phyloP scores from a whole-genome alignment of 495 filamentous ascomycete species.

The Penicillium waksmanii region DNA sequence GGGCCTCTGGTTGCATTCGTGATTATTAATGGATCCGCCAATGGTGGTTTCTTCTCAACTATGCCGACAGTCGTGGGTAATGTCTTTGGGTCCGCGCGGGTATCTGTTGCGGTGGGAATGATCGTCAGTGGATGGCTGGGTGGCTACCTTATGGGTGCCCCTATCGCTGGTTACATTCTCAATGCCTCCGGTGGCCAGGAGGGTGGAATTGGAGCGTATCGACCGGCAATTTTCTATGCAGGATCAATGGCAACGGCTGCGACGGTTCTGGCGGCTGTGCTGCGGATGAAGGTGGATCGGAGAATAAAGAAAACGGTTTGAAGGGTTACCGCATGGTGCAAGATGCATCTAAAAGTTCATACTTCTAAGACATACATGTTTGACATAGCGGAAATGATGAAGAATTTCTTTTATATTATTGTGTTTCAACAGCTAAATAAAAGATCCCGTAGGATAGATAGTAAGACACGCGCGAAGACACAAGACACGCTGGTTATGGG shows the following conservation, averaged over 20 bases:
- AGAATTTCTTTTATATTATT: background rate
- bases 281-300: slow-evolving; percentile 32
- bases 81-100: slow-evolving; percentile 57
- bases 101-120: slow-evolving; percentile 64
- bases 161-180: slow-evolving; percentile 62
- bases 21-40: slow-evolving; percentile 57
- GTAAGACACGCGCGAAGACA: background rate
- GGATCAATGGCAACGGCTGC: slow-evolving; percentile 40
- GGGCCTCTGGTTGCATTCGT: slow-evolving; percentile 56
- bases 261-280: slow-evolving; percentile 24
- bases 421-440: background rate
- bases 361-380: too few species aligned
- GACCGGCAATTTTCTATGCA: slow-evolving; percentile 64
- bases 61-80: slow-evolving; percentile 64
- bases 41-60: slow-evolving; percentile 62
- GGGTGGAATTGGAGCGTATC: slow-evolving; percentile 51
- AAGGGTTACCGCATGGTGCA: background rate
- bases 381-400: background rate
- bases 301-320: slow-evolving; percentile 30
- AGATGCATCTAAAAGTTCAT: background rate
- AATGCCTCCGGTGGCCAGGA: slow-evolving; percentile 54
- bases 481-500: too few species aligned
- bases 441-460: background rate
- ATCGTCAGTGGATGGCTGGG: slow-evolving; percentile 62
- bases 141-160: slow-evolving; percentile 61